Evolutionary conservation across 2,329 filamentous ascomycete genomes (phyloP).

Genomic region (Cordyceps militaris): DNA sequence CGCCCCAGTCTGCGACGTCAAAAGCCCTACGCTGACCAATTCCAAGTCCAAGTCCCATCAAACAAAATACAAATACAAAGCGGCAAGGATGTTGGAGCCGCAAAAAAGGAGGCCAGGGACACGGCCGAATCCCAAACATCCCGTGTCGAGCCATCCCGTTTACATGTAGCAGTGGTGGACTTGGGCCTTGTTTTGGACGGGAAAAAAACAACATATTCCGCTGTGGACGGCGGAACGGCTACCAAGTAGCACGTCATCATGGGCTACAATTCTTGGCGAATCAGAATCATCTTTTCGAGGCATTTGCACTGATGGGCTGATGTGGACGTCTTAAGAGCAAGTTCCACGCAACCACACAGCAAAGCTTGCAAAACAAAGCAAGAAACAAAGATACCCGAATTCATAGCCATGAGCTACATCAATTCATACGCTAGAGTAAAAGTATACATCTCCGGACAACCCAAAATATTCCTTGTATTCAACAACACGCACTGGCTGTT

Average conservation of each 20-base stretch:
- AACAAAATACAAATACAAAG: not conserved
- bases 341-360: not conserved
- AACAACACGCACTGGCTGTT: not conserved
- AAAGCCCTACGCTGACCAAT: slow-evolving; percentile 2
- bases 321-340: too few relatives aligned
- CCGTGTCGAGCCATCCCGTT: not conserved
- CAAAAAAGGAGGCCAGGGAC: not conserved
- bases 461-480: slow-evolving; percentile 2
- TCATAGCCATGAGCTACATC: not conserved
- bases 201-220: not conserved
- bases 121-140: not conserved
- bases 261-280: too few relatives aligned
- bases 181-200: not conserved
- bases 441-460: not conserved
- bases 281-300: too few relatives aligned
- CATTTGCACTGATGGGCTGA: too few relatives aligned
- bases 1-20: not conserved
- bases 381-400: not conserved
- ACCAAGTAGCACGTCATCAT: not conserved
- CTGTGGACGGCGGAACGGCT: not conserved
- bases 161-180: not conserved
- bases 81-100: not conserved
- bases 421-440: not conserved
- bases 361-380: not conserved
- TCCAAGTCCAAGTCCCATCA: not conserved